These are phyloP conservation scores for Epichloe elymi DNA, from an alignment of 2,329 filamentous ascomycete genomes.

Conservation along the genomic window DNA sequence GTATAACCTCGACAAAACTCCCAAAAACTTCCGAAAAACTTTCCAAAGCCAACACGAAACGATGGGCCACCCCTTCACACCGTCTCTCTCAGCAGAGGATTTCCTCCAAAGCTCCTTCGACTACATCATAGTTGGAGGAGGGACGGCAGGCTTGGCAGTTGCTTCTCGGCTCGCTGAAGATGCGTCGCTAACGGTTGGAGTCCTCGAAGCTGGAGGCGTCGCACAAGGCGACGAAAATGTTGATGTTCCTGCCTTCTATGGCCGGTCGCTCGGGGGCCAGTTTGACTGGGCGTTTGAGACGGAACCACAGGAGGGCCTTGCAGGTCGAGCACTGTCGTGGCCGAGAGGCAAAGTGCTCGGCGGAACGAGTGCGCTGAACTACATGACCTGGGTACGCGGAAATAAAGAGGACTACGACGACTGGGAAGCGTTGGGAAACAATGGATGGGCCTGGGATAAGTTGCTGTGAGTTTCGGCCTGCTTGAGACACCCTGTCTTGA, in stretches of 20 bases:
- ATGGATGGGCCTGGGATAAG: conserved; percentile 42
- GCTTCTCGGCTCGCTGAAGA: conserved; percentile 32
- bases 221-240: conserved; percentile 18
- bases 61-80: neutral
- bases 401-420: conserved; percentile 37
- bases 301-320: conserved; percentile 22
- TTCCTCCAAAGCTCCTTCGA: conserved; percentile 16
- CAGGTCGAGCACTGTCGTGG: conserved; percentile 26
- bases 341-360: conserved; percentile 41
- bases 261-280: conserved; percentile 20
- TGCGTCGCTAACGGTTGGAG: conserved; percentile 15
- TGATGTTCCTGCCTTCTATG: conserved; percentile 25
- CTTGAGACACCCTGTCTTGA: too few species aligned
- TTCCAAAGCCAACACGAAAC: neutral
- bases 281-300: conserved; percentile 31
- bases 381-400: conserved; percentile 40
- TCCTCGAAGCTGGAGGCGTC: conserved; percentile 21
- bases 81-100: conserved; percentile 7
- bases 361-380: conserved; percentile 48
- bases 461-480: conserved; percentile 17
- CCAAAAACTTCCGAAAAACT: too few species aligned
- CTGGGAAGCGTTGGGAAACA: conserved; percentile 45
- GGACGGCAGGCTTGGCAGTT: conserved; percentile 39
- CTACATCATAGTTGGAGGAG: conserved; percentile 37
- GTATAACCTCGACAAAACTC: neutral